Evolutionary conservation across 164 flowering plant species (phyloP), one percentile per base, ranked within the genome.

Genomic region (Santalum album): DNA sequence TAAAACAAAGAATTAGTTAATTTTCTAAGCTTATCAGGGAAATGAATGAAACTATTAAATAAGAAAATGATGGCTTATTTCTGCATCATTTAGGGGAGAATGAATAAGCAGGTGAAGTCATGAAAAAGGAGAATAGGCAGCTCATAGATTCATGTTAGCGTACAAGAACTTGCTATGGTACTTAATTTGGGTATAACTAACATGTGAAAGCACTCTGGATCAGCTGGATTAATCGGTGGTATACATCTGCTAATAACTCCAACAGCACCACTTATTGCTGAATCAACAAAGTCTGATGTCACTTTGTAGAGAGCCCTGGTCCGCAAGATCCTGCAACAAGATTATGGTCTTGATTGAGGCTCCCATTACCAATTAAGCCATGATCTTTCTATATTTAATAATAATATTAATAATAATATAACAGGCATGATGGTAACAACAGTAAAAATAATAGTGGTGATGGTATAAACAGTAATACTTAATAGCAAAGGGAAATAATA

Each of bases 161-260:
- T 22, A 21, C 12, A 45, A 45, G 24, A 45, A 45, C 14, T 20
- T 45, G 24, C 24, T 20, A 11, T 1, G 7, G 53, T 27, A 25
- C 5, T 45, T 27, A 20, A 17, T 40, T 26, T n/a, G 6, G 27
- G 49, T 23, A 1, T 25, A 20, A 78, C 99, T 86, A 53, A 94
- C 99, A 94, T 94, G 75, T 94, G 99, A 69, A 94, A 90, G 77
- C 99, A 90, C 77, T 94, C 99, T 21, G 99, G 99, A 75, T 94
- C 99, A 57, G 99, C 86, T 61, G 99, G 97, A 74, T 94, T 94
- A 45, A 94, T 94, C 5, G 99, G 97, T 7, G 97, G 99, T 60
- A 94, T 87, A 58, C 99, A 90, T 84, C 97, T 81, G 78, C 72
- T 84, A 57, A 94, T 94, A 58, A 94, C 99, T 61, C 97, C 99